Conservation (phyloP, 2,329 filamentous ascomycete species). For the Ramularia collo-cygni region DNA sequence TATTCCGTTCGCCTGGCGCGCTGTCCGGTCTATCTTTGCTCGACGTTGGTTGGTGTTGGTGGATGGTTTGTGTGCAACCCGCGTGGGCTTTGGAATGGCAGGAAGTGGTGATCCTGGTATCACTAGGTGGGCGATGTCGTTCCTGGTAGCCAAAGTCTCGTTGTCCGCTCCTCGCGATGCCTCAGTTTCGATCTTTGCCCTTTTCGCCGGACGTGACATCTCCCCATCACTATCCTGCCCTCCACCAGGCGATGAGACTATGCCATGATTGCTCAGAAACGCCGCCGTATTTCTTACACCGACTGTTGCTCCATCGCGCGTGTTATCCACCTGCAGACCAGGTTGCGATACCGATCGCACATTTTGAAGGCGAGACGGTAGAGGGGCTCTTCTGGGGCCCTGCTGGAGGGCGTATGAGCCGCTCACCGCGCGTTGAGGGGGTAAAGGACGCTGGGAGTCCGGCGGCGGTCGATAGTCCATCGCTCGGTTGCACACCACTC, state of each 20-base stretch:
- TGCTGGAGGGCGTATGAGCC: conserved; percentile 20
- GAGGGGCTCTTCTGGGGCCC: conserved; percentile 16
- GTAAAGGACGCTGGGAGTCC: conserved; percentile 19
- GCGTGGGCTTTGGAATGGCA: conserved; percentile 11
- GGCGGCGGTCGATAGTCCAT: conserved; percentile 24
- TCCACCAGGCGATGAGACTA: conserved; percentile 18
- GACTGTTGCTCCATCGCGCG: conserved; percentile 14
- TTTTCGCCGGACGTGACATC: conserved; percentile 22
- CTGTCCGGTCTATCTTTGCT: conserved; percentile 13
- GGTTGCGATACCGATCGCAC: conserved; percentile 27
- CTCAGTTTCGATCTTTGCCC: conserved; percentile 18
- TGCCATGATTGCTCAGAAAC: conserved; percentile 14
- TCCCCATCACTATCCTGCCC: conserved; percentile 10
- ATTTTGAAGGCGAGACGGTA: conserved; percentile 28
- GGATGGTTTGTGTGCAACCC: conserved; percentile 6
- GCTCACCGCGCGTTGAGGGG: conserved; percentile 24
- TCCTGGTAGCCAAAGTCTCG: not conserved
- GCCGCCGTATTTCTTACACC: conserved; percentile 15
- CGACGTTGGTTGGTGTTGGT: conserved; percentile 7
- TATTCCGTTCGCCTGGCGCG: conserved; percentile 26
- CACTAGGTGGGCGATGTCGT: conserved; percentile 14
- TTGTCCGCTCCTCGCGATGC: conserved; percentile 9
- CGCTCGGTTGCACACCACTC: conserved; percentile 15
- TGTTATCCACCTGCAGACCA: conserved; percentile 20
- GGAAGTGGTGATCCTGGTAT: conserved; percentile 20